Evolutionary conservation across 768 basidiomycete species (phyloP).

Genomic region (Calocera cornea): DNA sequence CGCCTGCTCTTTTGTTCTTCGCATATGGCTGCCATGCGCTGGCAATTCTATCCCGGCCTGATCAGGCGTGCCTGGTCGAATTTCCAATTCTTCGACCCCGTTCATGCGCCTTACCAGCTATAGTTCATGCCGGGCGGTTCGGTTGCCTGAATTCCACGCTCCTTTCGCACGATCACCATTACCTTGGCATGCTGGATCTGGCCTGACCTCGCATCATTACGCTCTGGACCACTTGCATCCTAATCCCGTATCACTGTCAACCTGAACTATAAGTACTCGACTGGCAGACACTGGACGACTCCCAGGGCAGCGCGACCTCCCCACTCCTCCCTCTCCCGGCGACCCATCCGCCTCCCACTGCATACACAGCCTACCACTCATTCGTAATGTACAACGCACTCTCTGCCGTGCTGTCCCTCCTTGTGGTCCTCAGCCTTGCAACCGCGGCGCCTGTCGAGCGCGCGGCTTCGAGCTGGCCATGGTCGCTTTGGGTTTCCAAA

Average conservation of each 20-base stretch:
- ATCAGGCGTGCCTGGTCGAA: not conserved
- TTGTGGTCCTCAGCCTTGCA: not conserved
- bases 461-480: not conserved
- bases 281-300: not conserved
- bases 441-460: not conserved
- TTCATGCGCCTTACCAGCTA: not conserved
- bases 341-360: not conserved
- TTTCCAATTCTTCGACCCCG: not conserved
- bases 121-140: not conserved
- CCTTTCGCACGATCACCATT: not conserved
- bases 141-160: not conserved
- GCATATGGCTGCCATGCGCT: not conserved
- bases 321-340: not conserved
- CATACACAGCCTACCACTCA: not conserved
- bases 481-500: not conserved
- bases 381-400: not conserved
- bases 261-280: not conserved
- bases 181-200: not conserved
- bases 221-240: not conserved
- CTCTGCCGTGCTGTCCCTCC: not conserved
- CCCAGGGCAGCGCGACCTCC: not conserved
- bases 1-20: not conserved
- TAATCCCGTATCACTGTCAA: not conserved
- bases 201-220: not conserved
- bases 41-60: not conserved